Conservation (phyloP, 2,329 filamentous ascomycete species). For the Podosphaera aphanis region DNA sequence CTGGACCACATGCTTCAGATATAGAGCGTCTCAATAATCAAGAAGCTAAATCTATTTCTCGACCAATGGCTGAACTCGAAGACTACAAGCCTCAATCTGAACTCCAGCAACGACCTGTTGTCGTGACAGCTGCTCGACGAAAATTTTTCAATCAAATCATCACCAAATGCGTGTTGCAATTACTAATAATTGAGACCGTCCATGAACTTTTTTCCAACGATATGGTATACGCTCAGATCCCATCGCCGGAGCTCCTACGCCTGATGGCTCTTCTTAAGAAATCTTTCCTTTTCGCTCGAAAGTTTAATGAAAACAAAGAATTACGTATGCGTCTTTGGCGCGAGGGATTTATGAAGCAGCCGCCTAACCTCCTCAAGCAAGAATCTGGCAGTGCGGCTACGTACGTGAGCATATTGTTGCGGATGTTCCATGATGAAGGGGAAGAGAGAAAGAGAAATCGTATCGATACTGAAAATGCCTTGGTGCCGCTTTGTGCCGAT, state of each 20-base stretch:
- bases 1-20: constrained; percentile 16
- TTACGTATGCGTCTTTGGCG: constrained; percentile 83
- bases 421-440: constrained; percentile 85
- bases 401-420: constrained; percentile 84
- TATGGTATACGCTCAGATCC: constrained; percentile 79
- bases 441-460: constrained; percentile 61
- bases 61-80: constrained; percentile 24
- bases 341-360: constrained; percentile 98
- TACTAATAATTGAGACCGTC: constrained; percentile 98
- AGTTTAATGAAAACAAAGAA: constrained; percentile 95
- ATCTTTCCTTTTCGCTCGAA: constrained; percentile 85
- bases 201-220: constrained; percentile 97
- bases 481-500: constrained; percentile 86
- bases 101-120: constrained; percentile 67
- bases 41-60: constrained; percentile 11
- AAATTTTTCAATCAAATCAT: constrained; percentile 99
- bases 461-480: constrained; percentile 64
- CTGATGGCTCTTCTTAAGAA: constrained; percentile 91
- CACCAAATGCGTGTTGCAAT: constrained; percentile 86
- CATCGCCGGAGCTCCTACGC: constrained; percentile 66
- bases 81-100: constrained; percentile 63
- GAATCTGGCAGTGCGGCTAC: constrained; percentile 82
- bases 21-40: constrained; percentile 14
- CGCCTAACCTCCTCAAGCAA: constrained; percentile 90
- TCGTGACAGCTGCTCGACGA: constrained; percentile 76